Percentiles rank a stretch among this genome's conserved stretches.
Conservation (phyloP, 257 asterid genomes). For the Rhazya stricta region DNA sequence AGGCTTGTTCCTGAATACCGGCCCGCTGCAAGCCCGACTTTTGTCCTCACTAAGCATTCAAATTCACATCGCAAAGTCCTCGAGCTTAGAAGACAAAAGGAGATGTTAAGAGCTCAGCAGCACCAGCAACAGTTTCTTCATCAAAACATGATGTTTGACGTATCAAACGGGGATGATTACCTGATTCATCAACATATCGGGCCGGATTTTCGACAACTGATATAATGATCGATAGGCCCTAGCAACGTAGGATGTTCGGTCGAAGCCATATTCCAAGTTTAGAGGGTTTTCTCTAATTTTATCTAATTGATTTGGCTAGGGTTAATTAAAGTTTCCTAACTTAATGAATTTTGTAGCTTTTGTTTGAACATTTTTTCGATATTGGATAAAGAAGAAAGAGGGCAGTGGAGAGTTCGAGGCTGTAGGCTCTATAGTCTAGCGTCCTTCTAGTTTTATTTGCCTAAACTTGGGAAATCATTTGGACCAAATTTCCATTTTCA, state of each 20-base stretch:
- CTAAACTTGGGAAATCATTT: slow-evolving; percentile 32
- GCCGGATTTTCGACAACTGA: slow-evolving; percentile 70
- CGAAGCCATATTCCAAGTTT: neutral
- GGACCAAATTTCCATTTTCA: slow-evolving; percentile 18
- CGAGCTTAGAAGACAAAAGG: slow-evolving; percentile 85
- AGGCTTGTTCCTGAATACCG: slow-evolving; percentile 90
- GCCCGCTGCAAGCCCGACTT: slow-evolving; percentile 96
- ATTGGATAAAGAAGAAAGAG: slow-evolving; percentile 1
- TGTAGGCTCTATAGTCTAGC: slow-evolving; percentile 31
- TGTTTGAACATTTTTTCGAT: slow-evolving; percentile 10
- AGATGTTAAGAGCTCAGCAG: slow-evolving; percentile 48
- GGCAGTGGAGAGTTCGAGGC: slow-evolving; percentile 14
- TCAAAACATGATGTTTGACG: slow-evolving; percentile 66
- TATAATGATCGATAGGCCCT: slow-evolving; percentile 22
- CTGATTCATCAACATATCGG: slow-evolving; percentile 79
- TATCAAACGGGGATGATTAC: slow-evolving; percentile 60
- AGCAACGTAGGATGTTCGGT: neutral
- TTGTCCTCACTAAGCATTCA: slow-evolving; percentile 69
- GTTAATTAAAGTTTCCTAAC: slow-evolving; percentile 40
- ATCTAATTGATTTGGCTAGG: slow-evolving; percentile 17
- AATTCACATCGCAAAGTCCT: slow-evolving; percentile 84
- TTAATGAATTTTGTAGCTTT: slow-evolving; percentile 38
- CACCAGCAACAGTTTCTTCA: slow-evolving; percentile 55
- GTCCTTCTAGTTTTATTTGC: slow-evolving; percentile 32
- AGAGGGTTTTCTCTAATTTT: slow-evolving; percentile 13